These are phyloP conservation scores for Lasiosphaeris hirsuta DNA, from an alignment of 495 filamentous ascomycete species.

Conservation along the genomic window DNA sequence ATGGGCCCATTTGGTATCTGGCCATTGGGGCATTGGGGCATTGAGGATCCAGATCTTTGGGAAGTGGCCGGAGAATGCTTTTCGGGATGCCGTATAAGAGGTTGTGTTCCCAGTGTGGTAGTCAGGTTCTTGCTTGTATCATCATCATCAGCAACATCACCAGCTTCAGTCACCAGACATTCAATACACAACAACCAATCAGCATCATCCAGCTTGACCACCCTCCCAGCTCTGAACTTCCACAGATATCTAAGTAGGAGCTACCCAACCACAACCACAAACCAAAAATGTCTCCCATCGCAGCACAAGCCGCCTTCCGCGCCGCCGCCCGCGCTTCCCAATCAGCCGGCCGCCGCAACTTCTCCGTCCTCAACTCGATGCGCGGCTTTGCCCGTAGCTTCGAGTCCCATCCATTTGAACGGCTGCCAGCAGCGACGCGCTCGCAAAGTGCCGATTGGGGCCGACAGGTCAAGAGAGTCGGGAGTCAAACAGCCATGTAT, in stretches of 20 bases:
- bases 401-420: slow-evolving; percentile 35
- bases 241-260: not conserved
- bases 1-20: slow-evolving; percentile 5
- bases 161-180: slow-evolving; percentile 15
- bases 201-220: not conserved
- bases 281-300: slow-evolving; percentile 25
- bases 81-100: slow-evolving; percentile 12
- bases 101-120: not conserved
- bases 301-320: slow-evolving; percentile 25
- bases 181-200: not conserved
- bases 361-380: slow-evolving; percentile 28
- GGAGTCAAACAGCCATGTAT: slow-evolving; percentile 22
- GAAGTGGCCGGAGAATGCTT: not conserved
- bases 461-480: slow-evolving; percentile 15
- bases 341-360: slow-evolving; percentile 15
- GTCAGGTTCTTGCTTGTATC: slow-evolving; percentile 9
- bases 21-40: not conserved
- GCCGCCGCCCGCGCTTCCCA: slow-evolving; percentile 9
- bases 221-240: too few species aligned
- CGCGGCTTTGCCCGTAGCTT: slow-evolving; percentile 28
- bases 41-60: slow-evolving; percentile 1
- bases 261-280: slow-evolving; percentile 3
- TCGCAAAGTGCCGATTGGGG: slow-evolving; percentile 26
- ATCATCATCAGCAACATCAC: slow-evolving; percentile 11
- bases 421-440: slow-evolving; percentile 23